Evolutionary conservation across 2,329 filamentous ascomycete genomes (phyloP).

Genomic region (Penicillium capsulatum): DNA sequence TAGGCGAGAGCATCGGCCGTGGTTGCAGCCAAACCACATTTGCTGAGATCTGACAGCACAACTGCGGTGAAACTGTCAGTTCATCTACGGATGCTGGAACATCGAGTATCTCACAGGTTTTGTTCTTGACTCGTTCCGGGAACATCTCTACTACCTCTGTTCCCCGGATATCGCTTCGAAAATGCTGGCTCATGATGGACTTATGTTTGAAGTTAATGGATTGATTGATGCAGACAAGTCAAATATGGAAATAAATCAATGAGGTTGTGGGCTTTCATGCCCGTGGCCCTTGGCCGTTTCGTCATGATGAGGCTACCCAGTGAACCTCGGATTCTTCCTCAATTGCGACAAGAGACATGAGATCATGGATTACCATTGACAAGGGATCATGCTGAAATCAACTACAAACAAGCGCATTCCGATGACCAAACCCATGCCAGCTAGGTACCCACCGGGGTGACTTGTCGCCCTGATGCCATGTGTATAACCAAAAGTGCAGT

Average conservation of each 20-base stretch:
- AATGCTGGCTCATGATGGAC: not conserved
- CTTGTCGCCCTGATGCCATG: constrained; percentile 1
- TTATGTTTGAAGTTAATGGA: not conserved
- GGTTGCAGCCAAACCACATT: constrained; percentile 23
- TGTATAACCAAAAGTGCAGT: constrained; percentile 13
- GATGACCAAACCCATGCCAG: not conserved
- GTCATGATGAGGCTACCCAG: constrained; percentile 17
- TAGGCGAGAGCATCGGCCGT: constrained; percentile 28
- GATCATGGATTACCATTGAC: not conserved
- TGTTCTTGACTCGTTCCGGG: constrained; percentile 26
- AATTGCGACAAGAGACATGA: not conserved
- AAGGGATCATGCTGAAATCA: no score
- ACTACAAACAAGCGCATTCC: not conserved
- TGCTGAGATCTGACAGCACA: constrained; percentile 23
- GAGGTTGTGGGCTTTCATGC: no score
- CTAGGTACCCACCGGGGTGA: not conserved
- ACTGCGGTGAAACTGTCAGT: not conserved
- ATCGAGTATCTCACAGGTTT: constrained; percentile 30
- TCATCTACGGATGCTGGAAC: no score
- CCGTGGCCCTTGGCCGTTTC: constrained; percentile 12
- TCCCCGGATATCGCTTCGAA: constrained; percentile 27
- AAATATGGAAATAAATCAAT: not conserved
- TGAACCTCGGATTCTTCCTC: no score
- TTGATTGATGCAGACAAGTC: not conserved
- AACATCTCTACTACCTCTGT: constrained; percentile 29